Base-by-base conservation (phyloP, 495 filamentous ascomycete species). In the Parmelia sp. region DNA sequence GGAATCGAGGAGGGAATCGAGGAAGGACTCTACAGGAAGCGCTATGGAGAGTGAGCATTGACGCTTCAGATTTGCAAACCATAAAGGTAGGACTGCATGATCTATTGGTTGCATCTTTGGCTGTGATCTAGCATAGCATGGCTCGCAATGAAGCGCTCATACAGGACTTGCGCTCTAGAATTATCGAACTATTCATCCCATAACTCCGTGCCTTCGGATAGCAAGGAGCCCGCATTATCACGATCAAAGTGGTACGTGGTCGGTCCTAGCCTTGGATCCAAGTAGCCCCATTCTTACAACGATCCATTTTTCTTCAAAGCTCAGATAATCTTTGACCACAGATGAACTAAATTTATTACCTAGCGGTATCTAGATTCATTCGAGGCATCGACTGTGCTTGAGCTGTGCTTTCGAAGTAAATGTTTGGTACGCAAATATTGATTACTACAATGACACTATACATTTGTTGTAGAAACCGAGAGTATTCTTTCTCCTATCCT, bases 1-100 rank as follows among this genome's bases (percentile, higher is more conserved):
- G 31, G 61, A 33, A 60, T 64, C 65, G 17, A 25, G 57, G 21
- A 57, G 53, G 21, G 61, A 33, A 60, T 64, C 65, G 17, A 25
- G 57, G 21, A 57, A 44, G 21, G 60, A 51, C 40, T 58, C 63
- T 7, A 27, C 17, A 35, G 62, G 37, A 8, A 68, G 59, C 45
- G 60, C 64, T 6, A 29, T 65, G 40, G 57, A 49, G 45, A 60
- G 61, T 55, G 61, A 63, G 23, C 39, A 17, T 44, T 63, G 21
- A 57, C 44, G 37, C 31, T 27, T 57, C 23, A 44, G 4, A 42
- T 19, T 21, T 5, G 37, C 36, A 42, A 1, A 53, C 31, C n/a
- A 15, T 57, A 4, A 40, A 21, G 39, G 37, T 19, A 56, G 51
- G 49, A 12, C 5, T 17, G 25, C 40, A 33, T 3, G 53, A 42